Conservation (phyloP, 2,329 filamentous ascomycete genomes). For the Trichophyton mentagrophytes region DNA sequence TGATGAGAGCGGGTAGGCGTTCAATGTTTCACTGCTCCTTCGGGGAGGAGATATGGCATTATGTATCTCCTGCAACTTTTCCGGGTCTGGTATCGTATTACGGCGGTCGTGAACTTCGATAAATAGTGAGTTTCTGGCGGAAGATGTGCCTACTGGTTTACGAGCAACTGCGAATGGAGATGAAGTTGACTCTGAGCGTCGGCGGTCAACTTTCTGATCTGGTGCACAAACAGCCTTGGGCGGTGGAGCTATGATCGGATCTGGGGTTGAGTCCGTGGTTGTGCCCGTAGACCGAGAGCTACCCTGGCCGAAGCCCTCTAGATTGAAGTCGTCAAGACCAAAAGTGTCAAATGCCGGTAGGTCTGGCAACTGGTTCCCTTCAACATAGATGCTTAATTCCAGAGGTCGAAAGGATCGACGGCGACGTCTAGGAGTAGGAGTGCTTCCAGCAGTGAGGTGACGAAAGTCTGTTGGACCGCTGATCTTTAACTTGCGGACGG, state of each 20-base stretch:
- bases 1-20: neutral
- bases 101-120: conserved; percentile 6
- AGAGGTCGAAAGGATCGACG: conserved; percentile 28
- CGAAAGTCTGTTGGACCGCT: conserved; percentile 33
- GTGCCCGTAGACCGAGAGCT: neutral
- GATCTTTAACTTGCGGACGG: conserved; percentile 26
- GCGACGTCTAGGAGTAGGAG: conserved; percentile 4
- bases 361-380: conserved; percentile 33
- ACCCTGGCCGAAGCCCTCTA: neutral
- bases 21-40: neutral
- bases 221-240: conserved; percentile 22
- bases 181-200: conserved; percentile 10
- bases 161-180: conserved; percentile 23
- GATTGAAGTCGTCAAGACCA: conserved; percentile 20
- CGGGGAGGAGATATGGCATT: neutral
- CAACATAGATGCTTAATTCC: conserved; percentile 36
- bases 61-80: neutral
- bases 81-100: conserved; percentile 1
- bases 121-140: conserved; percentile 3
- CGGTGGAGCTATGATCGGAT: conserved; percentile 20
- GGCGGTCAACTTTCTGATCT: conserved; percentile 11
- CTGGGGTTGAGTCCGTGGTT: neutral
- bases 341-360: conserved; percentile 33
- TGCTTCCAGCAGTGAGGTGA: conserved; percentile 16
- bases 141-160: conserved; percentile 19